These are phyloP conservation scores for Pelargonium citronellum DNA, from an alignment of 441 rosid genomes.

Conservation along the genomic window DNA sequence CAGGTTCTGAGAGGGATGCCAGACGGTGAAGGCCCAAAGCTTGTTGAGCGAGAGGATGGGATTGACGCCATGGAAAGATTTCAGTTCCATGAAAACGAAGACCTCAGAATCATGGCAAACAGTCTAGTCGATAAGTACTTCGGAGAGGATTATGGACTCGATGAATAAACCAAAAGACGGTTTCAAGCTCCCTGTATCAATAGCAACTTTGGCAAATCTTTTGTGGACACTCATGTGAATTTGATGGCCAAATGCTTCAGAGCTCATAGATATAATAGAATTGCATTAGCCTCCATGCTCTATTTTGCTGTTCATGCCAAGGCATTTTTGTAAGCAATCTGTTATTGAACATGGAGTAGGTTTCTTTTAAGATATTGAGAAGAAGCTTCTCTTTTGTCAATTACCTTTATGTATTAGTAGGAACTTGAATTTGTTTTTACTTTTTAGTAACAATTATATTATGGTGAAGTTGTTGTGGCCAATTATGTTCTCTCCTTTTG, in stretches of 20 bases:
- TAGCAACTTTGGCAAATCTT: slow-evolving; percentile 1
- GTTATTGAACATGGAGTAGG: too few species aligned
- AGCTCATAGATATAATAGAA: background rate
- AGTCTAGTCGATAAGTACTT: slow-evolving; percentile 79
- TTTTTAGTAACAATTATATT: too few species aligned
- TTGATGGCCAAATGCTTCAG: background rate
- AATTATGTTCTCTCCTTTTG: too few species aligned
- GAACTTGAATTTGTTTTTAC: too few species aligned
- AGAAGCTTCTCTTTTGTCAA: too few species aligned
- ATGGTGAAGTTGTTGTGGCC: too few species aligned
- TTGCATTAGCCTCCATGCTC: background rate
- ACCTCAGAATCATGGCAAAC: slow-evolving; percentile 87
- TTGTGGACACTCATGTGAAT: background rate
- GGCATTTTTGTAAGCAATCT: too few species aligned
- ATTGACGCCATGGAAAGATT: slow-evolving; percentile 91
- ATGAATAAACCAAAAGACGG: slow-evolving; percentile 28
- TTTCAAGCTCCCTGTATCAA: slow-evolving; percentile 2
- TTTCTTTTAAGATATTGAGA: too few species aligned
- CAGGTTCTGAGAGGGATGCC: slow-evolving; percentile 95
- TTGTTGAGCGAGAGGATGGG: slow-evolving; percentile 88
- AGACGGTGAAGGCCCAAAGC: slow-evolving; percentile 68
- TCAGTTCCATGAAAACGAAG: slow-evolving; percentile 93
- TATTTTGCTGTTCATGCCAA: too few species aligned
- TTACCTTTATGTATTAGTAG: too few species aligned
- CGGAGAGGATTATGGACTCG: slow-evolving; percentile 80